Base-by-base conservation (phyloP, 768 basidiomycete genomes). In the Lactarius sp. region DNA sequence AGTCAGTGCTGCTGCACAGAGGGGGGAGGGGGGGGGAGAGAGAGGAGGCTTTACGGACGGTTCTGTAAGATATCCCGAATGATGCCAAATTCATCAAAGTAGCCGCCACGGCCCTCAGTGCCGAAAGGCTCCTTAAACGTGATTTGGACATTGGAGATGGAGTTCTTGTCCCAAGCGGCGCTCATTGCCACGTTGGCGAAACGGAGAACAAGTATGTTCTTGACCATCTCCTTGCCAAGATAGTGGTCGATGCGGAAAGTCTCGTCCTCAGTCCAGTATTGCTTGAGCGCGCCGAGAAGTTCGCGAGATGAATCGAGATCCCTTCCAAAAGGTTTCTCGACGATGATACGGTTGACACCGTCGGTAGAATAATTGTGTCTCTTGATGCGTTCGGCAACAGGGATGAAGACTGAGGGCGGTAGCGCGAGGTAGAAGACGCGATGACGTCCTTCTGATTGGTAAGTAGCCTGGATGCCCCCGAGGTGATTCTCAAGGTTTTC, bases 91-190 rank as follows among this genome's bases (percentile, higher is more conserved):
- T 98, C 95, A 75, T 99, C 96, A 78, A 99, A 99, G 82, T 99
- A 99, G 18, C 97, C 96, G n/a, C 96, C 96, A 68, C 96, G 91
- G n/a, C 96, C 96, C 74, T 99, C 97, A 53, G 96, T 99, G 20
- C 96, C 96, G 73, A 98, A 98, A 2, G 95, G 94, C 76, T 98
- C 97, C 80, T 98, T 98, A 85, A 98, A 98, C 16, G 94, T 97
- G 77, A 98, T 97, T 76, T 99, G 97, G 39, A 99, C 94, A 72
- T 94, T 98, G 77, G 84, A 86, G 78, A 99, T 89, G 64, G 86
- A 92, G 75, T 95, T 93, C 76, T 92, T 96, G 79, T 98, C 95
- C 92, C 95, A 97, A 44, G 85, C 83, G 34, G 92, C 85, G 67
- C 85, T 85, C 79, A 97, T 76, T 31, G 94, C 90, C 68, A 94